These are phyloP conservation scores for Lasiosphaeria miniovina DNA, from an alignment of 495 filamentous ascomycete genomes.

Conservation along the genomic window DNA sequence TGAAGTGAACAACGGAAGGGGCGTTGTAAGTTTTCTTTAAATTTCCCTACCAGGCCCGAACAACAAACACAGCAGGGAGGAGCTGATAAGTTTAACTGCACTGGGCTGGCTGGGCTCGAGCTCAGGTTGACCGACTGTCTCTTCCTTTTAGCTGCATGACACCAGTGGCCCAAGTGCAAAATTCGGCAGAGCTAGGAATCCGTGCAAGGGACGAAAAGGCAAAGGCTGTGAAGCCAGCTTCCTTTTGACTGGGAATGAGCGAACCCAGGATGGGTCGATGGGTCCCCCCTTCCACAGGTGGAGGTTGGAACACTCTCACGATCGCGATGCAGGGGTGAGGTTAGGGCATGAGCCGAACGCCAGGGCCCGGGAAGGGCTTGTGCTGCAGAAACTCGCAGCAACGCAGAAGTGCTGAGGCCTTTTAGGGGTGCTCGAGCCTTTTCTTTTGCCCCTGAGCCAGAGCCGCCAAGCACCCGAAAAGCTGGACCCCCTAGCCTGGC, in stretches of 20 bases:
- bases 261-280: too few relatives aligned
- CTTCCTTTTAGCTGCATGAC: conserved; percentile 26
- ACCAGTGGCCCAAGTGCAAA: conserved; percentile 21
- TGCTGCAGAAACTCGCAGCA: neutral
- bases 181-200: conserved; percentile 9
- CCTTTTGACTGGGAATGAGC: too few relatives aligned
- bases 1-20: too few relatives aligned
- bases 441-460: neutral
- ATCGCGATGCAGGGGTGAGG: neutral
- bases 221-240: conserved; percentile 4
- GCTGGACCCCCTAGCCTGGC: too few relatives aligned
- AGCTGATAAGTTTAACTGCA: neutral
- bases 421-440: neutral
- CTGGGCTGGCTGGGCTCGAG: too few relatives aligned
- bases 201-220: conserved; percentile 7
- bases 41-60: neutral
- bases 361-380: neutral
- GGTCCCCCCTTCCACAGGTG: neutral
- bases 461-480: too few relatives aligned
- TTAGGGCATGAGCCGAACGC: neutral
- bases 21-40: too few relatives aligned
- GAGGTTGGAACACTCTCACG: neutral
- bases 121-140: conserved; percentile 11
- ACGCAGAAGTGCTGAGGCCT: neutral
- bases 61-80: neutral